These are phyloP conservation scores for Collybia sp. DNA, from an alignment of 768 basidiomycete species.

Conservation along the genomic window DNA sequence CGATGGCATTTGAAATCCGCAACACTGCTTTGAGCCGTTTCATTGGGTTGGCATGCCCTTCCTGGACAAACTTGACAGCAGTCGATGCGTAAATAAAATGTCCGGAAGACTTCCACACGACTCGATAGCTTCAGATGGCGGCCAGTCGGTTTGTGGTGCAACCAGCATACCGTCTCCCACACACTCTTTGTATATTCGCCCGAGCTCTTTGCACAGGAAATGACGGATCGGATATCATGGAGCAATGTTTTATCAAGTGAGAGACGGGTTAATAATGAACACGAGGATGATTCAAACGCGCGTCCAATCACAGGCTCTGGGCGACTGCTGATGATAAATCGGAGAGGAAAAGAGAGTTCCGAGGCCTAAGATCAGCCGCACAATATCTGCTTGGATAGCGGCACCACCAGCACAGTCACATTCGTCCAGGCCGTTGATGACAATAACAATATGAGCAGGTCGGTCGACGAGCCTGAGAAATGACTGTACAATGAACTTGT, in stretches of 20 bases:
- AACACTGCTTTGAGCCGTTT: slow-evolving; percentile 3
- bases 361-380: slow-evolving; percentile 5
- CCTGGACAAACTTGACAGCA: slow-evolving; percentile 6
- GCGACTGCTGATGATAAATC: slow-evolving; percentile 6
- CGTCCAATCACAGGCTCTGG: slow-evolving; percentile 4
- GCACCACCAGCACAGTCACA: slow-evolving; percentile 1
- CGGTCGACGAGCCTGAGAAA: background rate
- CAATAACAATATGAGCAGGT: background rate
- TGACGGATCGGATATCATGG: slow-evolving; percentile 4
- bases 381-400: slow-evolving; percentile 4
- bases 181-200: background rate
- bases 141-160: background rate
- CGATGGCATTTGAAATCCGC: slow-evolving; percentile 1
- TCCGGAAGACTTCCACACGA: slow-evolving; percentile 2
- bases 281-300: slow-evolving; percentile 4
- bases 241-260: slow-evolving; percentile 2
- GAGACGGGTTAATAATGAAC: slow-evolving; percentile 2
- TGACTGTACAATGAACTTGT: slow-evolving; percentile 5
- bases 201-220: slow-evolving; percentile 4
- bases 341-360: background rate
- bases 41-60: slow-evolving; percentile 5
- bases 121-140: background rate
- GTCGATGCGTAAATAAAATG: slow-evolving; percentile 9
- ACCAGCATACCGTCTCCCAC: background rate
- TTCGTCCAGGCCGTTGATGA: background rate